Evolutionary conservation across 179 eudicot genomes (phyloP).

Genomic region (Beta macrorhiza): DNA sequence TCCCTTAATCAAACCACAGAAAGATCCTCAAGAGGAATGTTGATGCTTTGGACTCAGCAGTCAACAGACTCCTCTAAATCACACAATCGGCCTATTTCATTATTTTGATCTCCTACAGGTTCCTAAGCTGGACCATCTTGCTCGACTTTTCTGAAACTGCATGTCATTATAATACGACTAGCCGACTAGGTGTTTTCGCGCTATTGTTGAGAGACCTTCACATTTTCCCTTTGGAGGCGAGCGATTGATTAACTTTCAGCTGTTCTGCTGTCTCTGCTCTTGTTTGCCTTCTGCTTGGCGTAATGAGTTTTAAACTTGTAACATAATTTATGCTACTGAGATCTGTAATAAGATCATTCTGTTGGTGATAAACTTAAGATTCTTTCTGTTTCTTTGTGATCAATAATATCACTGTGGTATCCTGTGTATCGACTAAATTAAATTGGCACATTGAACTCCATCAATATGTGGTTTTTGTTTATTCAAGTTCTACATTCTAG

Average conservation of each 20-base stretch:
- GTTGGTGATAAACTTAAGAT: not conserved
- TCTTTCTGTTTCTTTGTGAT: not conserved
- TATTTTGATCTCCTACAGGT: constrained; percentile 11
- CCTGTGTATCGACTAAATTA: no score
- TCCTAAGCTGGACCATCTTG: constrained; percentile 2
- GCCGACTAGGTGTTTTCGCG: constrained; percentile 4
- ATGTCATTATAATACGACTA: not conserved
- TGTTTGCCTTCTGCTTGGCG: not conserved
- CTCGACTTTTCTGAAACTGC: constrained; percentile 14
- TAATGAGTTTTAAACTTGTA: not conserved
- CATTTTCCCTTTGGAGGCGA: not conserved
- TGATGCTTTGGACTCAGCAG: constrained; percentile 74
- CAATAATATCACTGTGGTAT: not conserved
- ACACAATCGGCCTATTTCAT: constrained; percentile 36
- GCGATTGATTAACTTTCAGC: not conserved
- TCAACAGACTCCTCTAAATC: constrained; percentile 58
- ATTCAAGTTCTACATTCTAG: no score
- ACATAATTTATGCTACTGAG: not conserved
- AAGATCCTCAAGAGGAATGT: constrained; percentile 68
- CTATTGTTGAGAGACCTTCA: not conserved
- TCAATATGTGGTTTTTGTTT: not conserved
- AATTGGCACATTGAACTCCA: no score
- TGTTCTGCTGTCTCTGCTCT: not conserved
- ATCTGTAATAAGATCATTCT: not conserved
- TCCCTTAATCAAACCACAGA: constrained; percentile 43